Base-by-base conservation (phyloP, 495 filamentous ascomycete species). In the Aspergillus carlsbadensis region DNA sequence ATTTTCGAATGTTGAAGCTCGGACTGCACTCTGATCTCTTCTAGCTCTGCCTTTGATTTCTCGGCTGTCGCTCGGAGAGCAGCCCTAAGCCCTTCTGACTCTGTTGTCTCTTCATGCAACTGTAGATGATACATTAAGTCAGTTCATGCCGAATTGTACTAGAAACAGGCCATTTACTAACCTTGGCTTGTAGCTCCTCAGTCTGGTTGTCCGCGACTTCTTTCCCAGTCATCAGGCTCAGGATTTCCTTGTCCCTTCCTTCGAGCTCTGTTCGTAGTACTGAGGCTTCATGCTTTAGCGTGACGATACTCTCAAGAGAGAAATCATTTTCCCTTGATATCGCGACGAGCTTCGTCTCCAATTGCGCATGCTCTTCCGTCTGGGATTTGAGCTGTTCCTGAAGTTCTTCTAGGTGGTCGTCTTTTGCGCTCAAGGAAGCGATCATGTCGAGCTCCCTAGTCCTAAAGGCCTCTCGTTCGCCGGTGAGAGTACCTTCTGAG, bases 361-460 rank as follows among this genome's bases (percentile, higher is more conserved):
- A 22, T 14, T 61, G 31, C 2, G 57, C 48, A 44, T 64, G 69
- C 40, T 67, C 64, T 34, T 54, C 54, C 37, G 50, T 56, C 17
- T 66, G 54, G 10, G 46, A 36, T 11, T 55, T 46, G 20, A 72
- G 10, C 11, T 70, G 42, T 34, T 60, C 60, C 10, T 74, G 68
- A 3, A 73, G 50, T 35, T 67, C 69, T 29, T 80, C 76, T 4
- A 80, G 48, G 5, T 66, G 61, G 55, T 80, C 74, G 17, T 81
- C 78, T 47, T 71, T 79, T 18, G 70, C 76, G 0, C 74, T 74
- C n/a, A 70, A 41, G 17, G 70, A 75, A 36, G 78, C 77, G 36
- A 79, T 67, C 6, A 77, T 57, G 22, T 72, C 75, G 5, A 80
- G 58, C 33, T 79, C 76, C 55, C 64, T 69, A 15, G 64, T 67